Evolutionary conservation across 768 basidiomycete genomes (phyloP).

Genomic region (Cytidiella melzeri): DNA sequence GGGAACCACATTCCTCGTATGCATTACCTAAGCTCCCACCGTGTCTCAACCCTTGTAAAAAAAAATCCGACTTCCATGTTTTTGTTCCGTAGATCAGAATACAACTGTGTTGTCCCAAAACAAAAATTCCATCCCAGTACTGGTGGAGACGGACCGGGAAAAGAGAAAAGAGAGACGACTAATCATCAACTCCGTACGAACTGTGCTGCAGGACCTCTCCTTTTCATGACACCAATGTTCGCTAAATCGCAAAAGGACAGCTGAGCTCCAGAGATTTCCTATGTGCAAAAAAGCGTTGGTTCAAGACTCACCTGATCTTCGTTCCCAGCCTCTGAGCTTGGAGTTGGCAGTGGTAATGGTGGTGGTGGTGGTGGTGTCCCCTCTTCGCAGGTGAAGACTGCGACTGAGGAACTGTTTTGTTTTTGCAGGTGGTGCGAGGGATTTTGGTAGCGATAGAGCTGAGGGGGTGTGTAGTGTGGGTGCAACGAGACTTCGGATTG

Average conservation of each 20-base stretch:
- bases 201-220: conserved; percentile 44
- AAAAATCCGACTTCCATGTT: too few relatives aligned
- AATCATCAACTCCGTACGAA: conserved; percentile 33
- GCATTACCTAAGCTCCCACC: background rate
- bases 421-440: conserved; percentile 37
- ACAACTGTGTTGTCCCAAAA: too few relatives aligned
- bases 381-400: conserved; percentile 42
- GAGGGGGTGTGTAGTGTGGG: conserved; percentile 29
- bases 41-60: background rate
- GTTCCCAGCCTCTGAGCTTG: conserved; percentile 47
- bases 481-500: conserved; percentile 42
- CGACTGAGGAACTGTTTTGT: conserved; percentile 48
- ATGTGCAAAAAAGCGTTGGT: background rate
- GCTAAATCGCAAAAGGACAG: conserved; percentile 26
- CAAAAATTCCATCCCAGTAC: too few relatives aligned
- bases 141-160: too few relatives aligned
- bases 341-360: conserved; percentile 28
- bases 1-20: background rate
- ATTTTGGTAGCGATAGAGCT: conserved; percentile 26
- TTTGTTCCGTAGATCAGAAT: background rate
- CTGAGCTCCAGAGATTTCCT: background rate
- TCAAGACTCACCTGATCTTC: conserved; percentile 50
- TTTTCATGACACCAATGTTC: conserved; percentile 51
- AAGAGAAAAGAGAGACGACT: background rate
- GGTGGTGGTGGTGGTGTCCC: too few relatives aligned